These are phyloP conservation scores for Magnusiomyces starmeri DNA, from an alignment of 1,139 yeast species.

Conservation along the genomic window DNA sequence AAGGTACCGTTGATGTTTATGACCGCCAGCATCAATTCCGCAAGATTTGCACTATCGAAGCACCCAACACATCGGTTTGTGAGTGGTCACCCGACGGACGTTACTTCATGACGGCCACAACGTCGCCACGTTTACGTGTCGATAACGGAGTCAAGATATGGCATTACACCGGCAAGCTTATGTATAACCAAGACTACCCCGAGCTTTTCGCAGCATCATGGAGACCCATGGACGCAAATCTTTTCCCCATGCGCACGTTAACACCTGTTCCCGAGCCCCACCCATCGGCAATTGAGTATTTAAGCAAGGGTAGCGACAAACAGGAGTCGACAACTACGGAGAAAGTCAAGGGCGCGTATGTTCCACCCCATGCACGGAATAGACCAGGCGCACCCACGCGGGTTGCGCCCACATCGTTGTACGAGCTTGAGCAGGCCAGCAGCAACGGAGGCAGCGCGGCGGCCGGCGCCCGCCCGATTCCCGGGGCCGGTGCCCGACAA, in stretches of 20 bases:
- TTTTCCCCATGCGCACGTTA: conserved; percentile 52
- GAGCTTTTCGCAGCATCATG: conserved; percentile 80
- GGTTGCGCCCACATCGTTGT: conserved; percentile 31
- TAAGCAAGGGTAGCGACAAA: conserved; percentile 31
- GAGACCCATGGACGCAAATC: conserved; percentile 62
- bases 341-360: conserved; percentile 78
- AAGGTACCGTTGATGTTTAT: conserved; percentile 91
- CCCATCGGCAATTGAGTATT: conserved; percentile 38
- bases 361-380: conserved; percentile 88
- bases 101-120: conserved; percentile 87
- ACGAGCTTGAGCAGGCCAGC: conserved; percentile 26
- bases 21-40: conserved; percentile 85
- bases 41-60: conserved; percentile 77
- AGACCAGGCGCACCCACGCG: conserved; percentile 29
- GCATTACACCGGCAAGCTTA: conserved; percentile 82
- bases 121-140: conserved; percentile 93
- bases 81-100: conserved; percentile 99
- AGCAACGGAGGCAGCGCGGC: conserved; percentile 18
- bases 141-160: conserved; percentile 92
- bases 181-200: conserved; percentile 68
- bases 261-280: conserved; percentile 63
- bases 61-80: conserved; percentile 89
- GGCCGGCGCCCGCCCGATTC: conserved; percentile 35
- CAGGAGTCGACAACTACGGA: conserved; percentile 21
- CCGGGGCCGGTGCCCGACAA: conserved; percentile 39